These are phyloP conservation scores for Flaveria linearis DNA, from an alignment of 129 eudicot genomes.

Conservation along the genomic window DNA sequence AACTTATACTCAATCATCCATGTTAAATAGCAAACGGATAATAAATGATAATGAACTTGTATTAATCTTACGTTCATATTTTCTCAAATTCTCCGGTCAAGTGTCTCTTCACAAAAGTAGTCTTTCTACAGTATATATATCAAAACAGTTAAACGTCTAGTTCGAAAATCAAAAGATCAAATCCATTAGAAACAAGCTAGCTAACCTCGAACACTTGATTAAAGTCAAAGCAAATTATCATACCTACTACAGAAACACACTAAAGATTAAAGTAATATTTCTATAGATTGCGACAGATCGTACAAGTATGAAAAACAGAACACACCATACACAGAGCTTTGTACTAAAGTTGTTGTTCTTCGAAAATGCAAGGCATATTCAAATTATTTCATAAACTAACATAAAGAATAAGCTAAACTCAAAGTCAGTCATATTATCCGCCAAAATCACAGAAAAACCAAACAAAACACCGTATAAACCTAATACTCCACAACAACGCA, in stretches of 20 bases:
- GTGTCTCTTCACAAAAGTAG: constrained; percentile 61
- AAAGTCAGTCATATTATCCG: background rate
- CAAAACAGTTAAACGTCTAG: background rate
- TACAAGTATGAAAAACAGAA: too few species aligned
- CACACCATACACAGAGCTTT: too few species aligned
- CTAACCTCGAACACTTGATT: background rate
- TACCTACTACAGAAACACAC: background rate
- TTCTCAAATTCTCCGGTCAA: constrained; percentile 57
- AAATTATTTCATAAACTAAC: background rate
- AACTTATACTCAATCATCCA: background rate
- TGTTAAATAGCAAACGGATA: background rate
- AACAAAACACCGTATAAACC: constrained; percentile 8
- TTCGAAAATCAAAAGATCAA: background rate
- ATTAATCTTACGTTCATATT: too few species aligned
- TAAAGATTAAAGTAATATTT: too few species aligned
- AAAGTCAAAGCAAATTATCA: background rate
- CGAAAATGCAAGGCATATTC: background rate
- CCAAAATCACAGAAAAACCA: background rate
- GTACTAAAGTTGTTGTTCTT: background rate
- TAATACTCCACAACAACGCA: background rate
- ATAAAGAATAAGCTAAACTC: background rate
- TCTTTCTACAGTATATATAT: constrained; percentile 35
- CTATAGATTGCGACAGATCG: too few species aligned
- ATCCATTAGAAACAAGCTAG: background rate
- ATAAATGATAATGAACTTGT: background rate